These are phyloP conservation scores for Somion occarium DNA, from an alignment of 1,284 basidiomycete genomes.

Conservation along the genomic window DNA sequence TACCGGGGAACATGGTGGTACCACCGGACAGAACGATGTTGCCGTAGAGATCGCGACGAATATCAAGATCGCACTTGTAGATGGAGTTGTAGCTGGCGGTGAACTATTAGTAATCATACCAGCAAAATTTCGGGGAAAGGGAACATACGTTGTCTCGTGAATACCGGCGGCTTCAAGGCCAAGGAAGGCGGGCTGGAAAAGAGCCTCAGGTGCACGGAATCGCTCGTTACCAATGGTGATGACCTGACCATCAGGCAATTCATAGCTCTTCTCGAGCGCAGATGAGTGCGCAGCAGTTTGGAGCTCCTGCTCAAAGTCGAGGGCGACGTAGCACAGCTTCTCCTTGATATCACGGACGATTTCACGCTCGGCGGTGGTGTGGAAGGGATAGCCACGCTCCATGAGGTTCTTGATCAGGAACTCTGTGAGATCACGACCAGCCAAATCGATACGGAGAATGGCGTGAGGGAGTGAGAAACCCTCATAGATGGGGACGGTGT, in stretches of 20 bases:
- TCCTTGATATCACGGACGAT: conserved; percentile 98
- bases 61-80: conserved; percentile 77
- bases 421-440: conserved; percentile 93
- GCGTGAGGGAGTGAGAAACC: conserved; percentile 95
- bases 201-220: conserved; percentile 95
- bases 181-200: conserved; percentile 95
- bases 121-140: not conserved
- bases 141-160: conserved; percentile 85
- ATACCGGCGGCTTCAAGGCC: conserved; percentile 94
- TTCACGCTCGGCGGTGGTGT: conserved; percentile 91
- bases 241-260: conserved; percentile 94
- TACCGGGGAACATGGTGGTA: conserved; percentile 97
- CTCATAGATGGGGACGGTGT: conserved; percentile 94
- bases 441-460: conserved; percentile 92
- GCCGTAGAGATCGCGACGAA: conserved; percentile 87
- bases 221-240: conserved; percentile 97
- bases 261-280: conserved; percentile 92
- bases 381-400: conserved; percentile 95
- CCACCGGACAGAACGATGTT: conserved; percentile 95
- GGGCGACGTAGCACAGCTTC: conserved; percentile 96
- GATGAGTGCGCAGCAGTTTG: conserved; percentile 91
- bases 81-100: conserved; percentile 77
- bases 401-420: conserved; percentile 90
- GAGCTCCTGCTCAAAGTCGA: conserved; percentile 96
- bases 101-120: not conserved